A percentile compares a stretch with the other conserved stretches of the same genome.
Evolutionary conservation across 257 asterid species (phyloP).

Genomic region (Rubia yunnanensis): DNA sequence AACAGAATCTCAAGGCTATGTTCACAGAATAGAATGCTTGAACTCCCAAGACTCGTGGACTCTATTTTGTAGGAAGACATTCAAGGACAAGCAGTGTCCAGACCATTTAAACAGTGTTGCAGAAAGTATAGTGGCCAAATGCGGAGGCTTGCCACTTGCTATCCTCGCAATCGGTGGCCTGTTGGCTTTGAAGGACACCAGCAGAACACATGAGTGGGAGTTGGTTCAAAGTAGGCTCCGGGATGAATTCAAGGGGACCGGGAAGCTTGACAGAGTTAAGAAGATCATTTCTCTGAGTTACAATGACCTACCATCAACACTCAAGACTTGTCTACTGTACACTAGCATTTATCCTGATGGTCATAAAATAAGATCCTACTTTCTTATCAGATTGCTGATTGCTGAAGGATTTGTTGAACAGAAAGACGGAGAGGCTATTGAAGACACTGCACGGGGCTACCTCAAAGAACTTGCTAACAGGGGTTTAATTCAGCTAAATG

Average conservation of each 20-base stretch:
- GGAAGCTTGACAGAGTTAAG: conserved; percentile 1
- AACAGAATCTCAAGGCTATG: background rate
- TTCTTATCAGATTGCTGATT: background rate
- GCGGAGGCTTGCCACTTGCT: background rate
- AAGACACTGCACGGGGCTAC: background rate
- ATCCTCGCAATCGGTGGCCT: conserved; percentile 1
- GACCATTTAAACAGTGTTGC: background rate
- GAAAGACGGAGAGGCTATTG: background rate
- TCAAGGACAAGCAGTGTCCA: background rate
- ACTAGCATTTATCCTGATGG: conserved; percentile 3
- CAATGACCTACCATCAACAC: conserved; percentile 14
- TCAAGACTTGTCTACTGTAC: conserved; percentile 13
- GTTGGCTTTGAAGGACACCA: background rate
- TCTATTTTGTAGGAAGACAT: background rate
- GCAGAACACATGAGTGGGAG: background rate
- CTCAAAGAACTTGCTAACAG: conserved; percentile 19
- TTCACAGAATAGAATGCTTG: background rate
- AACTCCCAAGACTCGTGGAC: background rate
- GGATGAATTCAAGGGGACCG: conserved; percentile 1
- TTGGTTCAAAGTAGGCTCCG: background rate
- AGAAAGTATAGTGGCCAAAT: background rate
- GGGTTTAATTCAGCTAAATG: conserved; percentile 15
- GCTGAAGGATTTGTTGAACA: background rate
- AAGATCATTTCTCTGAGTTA: conserved; percentile 14
- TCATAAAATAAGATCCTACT: background rate